phyloP scores from a whole-genome alignment of 208 protist species.

The Dictyostelium gargantuum region DNA sequence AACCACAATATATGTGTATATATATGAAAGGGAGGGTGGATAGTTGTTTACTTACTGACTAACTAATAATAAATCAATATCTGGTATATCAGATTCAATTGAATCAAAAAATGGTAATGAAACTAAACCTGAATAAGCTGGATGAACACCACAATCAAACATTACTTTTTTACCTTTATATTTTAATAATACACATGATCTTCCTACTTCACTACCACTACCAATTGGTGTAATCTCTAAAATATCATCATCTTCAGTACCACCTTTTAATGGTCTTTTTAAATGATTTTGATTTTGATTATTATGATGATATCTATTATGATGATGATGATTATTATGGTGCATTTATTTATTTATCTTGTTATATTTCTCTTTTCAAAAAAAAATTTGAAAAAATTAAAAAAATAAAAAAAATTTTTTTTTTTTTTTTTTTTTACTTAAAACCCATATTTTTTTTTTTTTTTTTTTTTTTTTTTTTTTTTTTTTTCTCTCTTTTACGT shows the following conservation, averaged over 20 bases:
- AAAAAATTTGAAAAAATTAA: background rate
- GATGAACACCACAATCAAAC: slow-evolving; percentile 99
- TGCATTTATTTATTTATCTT: background rate
- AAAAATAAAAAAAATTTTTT: background rate
- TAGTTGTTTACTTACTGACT: slow-evolving; percentile 92
- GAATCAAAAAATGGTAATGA: slow-evolving; percentile 98
- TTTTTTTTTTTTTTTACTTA: too few relatives aligned
- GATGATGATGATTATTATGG: slow-evolving; percentile 2
- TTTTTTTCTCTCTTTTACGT: background rate
- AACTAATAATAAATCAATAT: slow-evolving; percentile 96
- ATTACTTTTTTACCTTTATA: slow-evolving; percentile 97
- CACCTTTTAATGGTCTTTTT: slow-evolving; percentile 36
- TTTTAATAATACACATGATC: slow-evolving; percentile 95
- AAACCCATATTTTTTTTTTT: too few relatives aligned
- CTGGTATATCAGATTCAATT: slow-evolving; percentile 87
- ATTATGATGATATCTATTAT: background rate
- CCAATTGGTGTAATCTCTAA: slow-evolving; percentile 96
- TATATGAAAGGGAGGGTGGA: too few relatives aligned
- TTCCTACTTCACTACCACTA: slow-evolving; percentile 96
- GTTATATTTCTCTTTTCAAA: background rate
- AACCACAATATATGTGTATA: too few relatives aligned
- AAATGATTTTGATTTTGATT: background rate
- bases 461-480: background rate
- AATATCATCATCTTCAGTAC: slow-evolving; percentile 73
- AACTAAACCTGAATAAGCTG: slow-evolving; percentile 93